Evolutionary conservation across 345 rosid species (phyloP).

Genomic region (Aethionema arabicum): DNA sequence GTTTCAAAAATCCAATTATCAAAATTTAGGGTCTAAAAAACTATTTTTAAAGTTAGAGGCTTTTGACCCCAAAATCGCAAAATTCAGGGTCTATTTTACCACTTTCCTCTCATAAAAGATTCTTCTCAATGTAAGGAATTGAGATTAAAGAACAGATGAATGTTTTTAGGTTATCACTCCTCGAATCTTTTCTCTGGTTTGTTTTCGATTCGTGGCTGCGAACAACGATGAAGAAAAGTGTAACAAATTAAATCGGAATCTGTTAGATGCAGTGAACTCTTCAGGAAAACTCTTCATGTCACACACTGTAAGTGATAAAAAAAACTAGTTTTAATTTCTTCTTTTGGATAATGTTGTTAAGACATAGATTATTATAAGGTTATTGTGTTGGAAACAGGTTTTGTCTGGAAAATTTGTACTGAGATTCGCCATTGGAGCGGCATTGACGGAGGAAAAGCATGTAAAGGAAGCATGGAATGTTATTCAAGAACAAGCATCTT

Average conservation of each 20-base stretch:
- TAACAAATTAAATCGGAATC: conserved; percentile 54
- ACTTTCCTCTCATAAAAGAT: neutral
- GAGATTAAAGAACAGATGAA: neutral
- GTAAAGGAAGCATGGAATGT: conserved; percentile 75
- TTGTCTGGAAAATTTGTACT: conserved; percentile 60
- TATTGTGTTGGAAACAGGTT: conserved; percentile 44
- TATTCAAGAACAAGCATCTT: conserved; percentile 60
- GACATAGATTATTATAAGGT: neutral
- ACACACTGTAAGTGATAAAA: conserved; percentile 59
- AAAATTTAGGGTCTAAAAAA: no score
- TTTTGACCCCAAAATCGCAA: no score
- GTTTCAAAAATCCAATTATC: no score
- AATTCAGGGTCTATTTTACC: no score
- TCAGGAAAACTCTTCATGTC: conserved; percentile 77
- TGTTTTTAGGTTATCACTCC: conserved; percentile 66
- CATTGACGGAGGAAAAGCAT: conserved; percentile 84
- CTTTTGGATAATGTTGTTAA: conserved; percentile 1
- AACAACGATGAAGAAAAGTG: conserved; percentile 39
- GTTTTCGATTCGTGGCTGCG: conserved; percentile 59
- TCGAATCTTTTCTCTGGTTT: conserved; percentile 68
- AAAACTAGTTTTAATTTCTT: neutral
- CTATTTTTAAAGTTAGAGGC: no score
- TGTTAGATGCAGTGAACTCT: conserved; percentile 73
- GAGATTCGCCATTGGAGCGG: conserved; percentile 84
- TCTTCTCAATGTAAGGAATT: neutral